These are phyloP conservation scores for Erythrobasidium yunnanense DNA, from an alignment of 768 basidiomycete genomes.

Conservation along the genomic window DNA sequence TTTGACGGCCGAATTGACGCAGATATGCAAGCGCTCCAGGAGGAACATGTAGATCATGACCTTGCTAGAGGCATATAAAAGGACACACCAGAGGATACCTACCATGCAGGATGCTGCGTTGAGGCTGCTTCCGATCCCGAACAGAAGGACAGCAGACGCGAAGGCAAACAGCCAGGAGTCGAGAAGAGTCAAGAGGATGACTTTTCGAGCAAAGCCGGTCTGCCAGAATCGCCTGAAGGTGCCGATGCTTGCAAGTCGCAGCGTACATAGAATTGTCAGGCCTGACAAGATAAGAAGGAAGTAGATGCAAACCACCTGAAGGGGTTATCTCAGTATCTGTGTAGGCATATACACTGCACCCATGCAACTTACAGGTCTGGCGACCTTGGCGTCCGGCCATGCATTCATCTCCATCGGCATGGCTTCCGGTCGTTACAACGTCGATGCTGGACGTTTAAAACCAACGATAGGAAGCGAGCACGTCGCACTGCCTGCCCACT, in stretches of 20 bases:
- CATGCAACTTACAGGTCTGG: background rate
- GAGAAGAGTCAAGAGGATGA: constrained; percentile 25
- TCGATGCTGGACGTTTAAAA: too few species aligned
- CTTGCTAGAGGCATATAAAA: constrained; percentile 29
- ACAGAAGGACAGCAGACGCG: constrained; percentile 28
- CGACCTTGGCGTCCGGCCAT: background rate
- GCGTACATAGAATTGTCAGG: constrained; percentile 14
- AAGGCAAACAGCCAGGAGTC: constrained; percentile 29
- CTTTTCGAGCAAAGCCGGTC: constrained; percentile 13
- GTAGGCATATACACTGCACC: too few species aligned
- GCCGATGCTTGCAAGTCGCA: constrained; percentile 2
- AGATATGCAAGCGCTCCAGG: constrained; percentile 31
- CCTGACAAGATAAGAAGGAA: constrained; percentile 25
- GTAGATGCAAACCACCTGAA: constrained; percentile 11
- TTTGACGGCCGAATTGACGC: constrained; percentile 6
- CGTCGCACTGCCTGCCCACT: too few species aligned
- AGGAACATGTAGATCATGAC: constrained; percentile 32
- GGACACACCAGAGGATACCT: constrained; percentile 32
- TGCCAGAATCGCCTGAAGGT: constrained; percentile 13
- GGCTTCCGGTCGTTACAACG: background rate
- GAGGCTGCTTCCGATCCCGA: constrained; percentile 30
- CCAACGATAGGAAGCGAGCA: too few species aligned
- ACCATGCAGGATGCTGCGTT: constrained; percentile 6
- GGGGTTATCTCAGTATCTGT: too few species aligned
- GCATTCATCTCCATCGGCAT: background rate